Conservation (phyloP, 129 eudicot species). For the Silybum marianum region DNA sequence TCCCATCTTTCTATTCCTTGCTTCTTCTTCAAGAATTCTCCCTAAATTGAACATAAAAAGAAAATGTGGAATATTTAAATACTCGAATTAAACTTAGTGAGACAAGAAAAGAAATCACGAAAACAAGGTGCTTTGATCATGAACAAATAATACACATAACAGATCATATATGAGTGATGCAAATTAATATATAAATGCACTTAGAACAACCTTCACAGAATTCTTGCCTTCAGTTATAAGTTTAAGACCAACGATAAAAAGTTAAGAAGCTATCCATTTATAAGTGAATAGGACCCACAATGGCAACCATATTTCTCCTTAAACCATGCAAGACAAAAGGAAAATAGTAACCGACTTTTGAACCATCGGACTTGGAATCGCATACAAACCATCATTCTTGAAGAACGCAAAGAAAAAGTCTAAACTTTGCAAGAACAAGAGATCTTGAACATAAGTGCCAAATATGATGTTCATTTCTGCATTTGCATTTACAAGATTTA, state of each 20-base stretch:
- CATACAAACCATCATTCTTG: background rate
- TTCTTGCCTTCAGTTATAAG: background rate
- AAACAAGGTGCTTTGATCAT: too few species aligned
- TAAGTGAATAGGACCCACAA: background rate
- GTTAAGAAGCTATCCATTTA: background rate
- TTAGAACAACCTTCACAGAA: background rate
- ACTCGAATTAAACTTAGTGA: background rate
- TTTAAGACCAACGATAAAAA: background rate
- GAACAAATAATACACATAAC: background rate
- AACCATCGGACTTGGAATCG: background rate
- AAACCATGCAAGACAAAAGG: too few species aligned
- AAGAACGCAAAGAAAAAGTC: background rate
- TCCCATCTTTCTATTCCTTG: conserved; percentile 28
- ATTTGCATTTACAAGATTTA: background rate
- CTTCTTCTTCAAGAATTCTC: conserved; percentile 24
- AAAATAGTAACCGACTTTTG: background rate
- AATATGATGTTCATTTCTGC: background rate
- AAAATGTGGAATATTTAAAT: conserved; percentile 3
- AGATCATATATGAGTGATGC: background rate
- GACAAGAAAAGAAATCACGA: background rate
- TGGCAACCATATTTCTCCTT: too few species aligned
- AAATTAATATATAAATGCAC: background rate
- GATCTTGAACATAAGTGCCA: background rate
- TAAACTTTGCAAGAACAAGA: background rate
- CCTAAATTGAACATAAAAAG: conserved; percentile 16